Percentiles rank a stretch among this genome's conserved stretches.
Evolutionary conservation across 2,329 filamentous ascomycete genomes (phyloP).

Genomic region (Didymella exigua): DNA sequence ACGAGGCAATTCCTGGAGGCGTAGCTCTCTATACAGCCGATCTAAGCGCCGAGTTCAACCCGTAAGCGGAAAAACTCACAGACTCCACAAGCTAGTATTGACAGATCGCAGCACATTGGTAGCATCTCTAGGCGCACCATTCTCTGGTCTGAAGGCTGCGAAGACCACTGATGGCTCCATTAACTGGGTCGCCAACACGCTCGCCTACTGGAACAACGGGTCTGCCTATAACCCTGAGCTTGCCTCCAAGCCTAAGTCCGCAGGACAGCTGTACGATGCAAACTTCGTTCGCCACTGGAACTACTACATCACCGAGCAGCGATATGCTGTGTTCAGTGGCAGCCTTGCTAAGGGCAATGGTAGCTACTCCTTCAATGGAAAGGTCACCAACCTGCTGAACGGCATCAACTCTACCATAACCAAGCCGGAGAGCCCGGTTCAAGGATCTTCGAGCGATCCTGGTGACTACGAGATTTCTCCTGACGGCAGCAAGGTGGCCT

Average conservation of each 20-base stretch:
- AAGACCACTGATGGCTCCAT: conserved; percentile 48
- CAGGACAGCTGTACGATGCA: conserved; percentile 72
- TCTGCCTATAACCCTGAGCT: conserved; percentile 70
- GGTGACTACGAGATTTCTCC: conserved; percentile 77
- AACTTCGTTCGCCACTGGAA: conserved; percentile 87
- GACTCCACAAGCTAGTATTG: not conserved
- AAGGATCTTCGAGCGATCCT: conserved; percentile 72
- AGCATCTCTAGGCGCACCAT: conserved; percentile 53
- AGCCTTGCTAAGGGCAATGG: conserved; percentile 54
- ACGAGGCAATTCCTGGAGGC: conserved; percentile 57
- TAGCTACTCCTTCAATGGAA: conserved; percentile 35
- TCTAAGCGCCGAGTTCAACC: conserved; percentile 33
- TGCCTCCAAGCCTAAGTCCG: conserved; percentile 63
- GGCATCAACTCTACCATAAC: conserved; percentile 61
- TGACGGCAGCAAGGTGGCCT: conserved; percentile 67
- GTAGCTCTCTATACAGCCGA: conserved; percentile 45
- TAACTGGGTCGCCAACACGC: conserved; percentile 59
- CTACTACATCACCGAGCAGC: conserved; percentile 69
- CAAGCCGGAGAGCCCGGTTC: conserved; percentile 69
- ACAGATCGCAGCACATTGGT: conserved; percentile 32
- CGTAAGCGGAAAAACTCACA: conserved; percentile 19
- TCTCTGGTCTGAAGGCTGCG: conserved; percentile 56
- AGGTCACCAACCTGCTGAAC: conserved; percentile 61
- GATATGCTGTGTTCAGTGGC: conserved; percentile 75
- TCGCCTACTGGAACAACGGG: conserved; percentile 69